Conservation (phyloP, 2,329 filamentous ascomycete genomes). For the Lachnellula hyalina region DNA sequence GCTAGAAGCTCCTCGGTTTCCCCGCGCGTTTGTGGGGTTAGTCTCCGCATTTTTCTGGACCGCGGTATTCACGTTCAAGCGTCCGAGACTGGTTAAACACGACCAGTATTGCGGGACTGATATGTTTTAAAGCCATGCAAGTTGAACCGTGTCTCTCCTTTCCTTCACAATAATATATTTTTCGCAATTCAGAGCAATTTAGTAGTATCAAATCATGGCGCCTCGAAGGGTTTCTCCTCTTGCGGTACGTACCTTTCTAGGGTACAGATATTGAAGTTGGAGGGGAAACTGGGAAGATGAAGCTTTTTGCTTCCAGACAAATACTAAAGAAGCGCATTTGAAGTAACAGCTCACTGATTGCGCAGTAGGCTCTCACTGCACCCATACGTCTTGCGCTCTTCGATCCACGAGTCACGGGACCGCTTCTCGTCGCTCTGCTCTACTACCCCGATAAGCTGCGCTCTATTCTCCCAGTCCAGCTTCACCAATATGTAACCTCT, state of each 20-base stretch:
- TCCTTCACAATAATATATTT: too few relatives aligned
- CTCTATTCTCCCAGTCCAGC: constrained; percentile 14
- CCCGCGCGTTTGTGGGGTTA: too few relatives aligned
- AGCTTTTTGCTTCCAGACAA: not conserved
- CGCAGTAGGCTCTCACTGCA: not conserved
- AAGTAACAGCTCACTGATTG: not conserved
- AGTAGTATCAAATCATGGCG: not conserved
- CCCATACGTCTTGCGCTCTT: constrained; percentile 11
- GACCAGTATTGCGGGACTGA: too few relatives aligned
- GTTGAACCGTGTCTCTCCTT: too few relatives aligned
- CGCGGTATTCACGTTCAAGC: too few relatives aligned
- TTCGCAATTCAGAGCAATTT: not conserved
- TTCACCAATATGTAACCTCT: constrained; percentile 18
- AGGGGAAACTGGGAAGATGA: too few relatives aligned
- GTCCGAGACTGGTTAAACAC: too few relatives aligned
- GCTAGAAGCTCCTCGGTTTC: too few relatives aligned
- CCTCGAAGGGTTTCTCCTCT: not conserved
- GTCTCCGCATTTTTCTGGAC: too few relatives aligned
- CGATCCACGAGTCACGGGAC: constrained; percentile 17
- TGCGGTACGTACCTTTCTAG: not conserved
- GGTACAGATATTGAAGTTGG: too few relatives aligned
- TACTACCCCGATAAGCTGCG: constrained; percentile 23
- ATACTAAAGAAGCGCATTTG: not conserved
- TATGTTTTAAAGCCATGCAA: too few relatives aligned
- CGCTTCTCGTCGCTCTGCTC: constrained; percentile 20